Evolutionary conservation across 306 rosid species (phyloP).

Genomic region (Vigna radiata): DNA sequence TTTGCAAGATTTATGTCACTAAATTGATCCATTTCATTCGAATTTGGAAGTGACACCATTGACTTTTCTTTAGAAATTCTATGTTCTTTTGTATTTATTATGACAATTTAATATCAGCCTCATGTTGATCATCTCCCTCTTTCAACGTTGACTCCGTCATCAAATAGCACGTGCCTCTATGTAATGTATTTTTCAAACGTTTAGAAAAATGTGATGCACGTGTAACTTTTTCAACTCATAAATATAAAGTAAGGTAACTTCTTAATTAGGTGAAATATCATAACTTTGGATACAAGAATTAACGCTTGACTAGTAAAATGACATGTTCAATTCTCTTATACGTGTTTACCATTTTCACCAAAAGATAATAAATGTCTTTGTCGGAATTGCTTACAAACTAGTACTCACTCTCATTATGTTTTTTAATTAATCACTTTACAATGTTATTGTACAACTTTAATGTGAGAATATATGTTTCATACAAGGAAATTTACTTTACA

Average conservation of each 20-base stretch:
- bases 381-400: no score
- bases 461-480: no score
- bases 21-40: conserved; percentile 25
- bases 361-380: background rate
- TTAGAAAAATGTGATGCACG: conserved; percentile 16
- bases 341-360: background rate
- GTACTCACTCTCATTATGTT: no score
- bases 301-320: background rate
- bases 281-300: background rate
- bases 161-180: background rate
- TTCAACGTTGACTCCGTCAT: background rate
- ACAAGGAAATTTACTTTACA: no score
- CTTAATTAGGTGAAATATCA: background rate
- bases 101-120: background rate
- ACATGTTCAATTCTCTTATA: background rate
- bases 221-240: background rate
- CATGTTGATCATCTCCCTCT: background rate
- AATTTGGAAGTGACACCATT: conserved; percentile 1
- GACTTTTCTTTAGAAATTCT: conserved; percentile 8
- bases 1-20: conserved; percentile 62
- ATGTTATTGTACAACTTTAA: no score
- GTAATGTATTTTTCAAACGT: background rate
- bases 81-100: background rate
- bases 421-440: no score
- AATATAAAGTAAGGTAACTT: background rate